Evolutionary conservation across 2,329 filamentous ascomycete genomes (phyloP).

Genomic region (Colletotrichum agaves): DNA sequence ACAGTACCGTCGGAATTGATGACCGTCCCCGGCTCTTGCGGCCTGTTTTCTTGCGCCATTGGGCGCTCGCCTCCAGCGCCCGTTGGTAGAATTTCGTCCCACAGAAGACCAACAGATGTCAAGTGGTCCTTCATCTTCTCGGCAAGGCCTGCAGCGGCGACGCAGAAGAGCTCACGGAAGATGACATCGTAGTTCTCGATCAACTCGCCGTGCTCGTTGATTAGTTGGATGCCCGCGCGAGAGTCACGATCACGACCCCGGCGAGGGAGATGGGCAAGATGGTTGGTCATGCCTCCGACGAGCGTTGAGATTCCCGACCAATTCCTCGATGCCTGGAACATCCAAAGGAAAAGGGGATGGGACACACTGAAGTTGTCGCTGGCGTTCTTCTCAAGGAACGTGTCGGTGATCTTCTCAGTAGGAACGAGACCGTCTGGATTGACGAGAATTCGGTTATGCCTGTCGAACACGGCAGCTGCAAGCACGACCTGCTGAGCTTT

Average conservation of each 20-base stretch:
- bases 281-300: conserved; percentile 76
- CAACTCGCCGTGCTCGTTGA: conserved; percentile 64
- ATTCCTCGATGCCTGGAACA: conserved; percentile 82
- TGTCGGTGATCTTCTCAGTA: conserved; percentile 81
- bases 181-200: conserved; percentile 78
- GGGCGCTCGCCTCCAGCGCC: conserved; percentile 52
- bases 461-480: conserved; percentile 74
- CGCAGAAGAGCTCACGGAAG: conserved; percentile 86
- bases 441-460: conserved; percentile 73
- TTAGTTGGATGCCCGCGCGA: conserved; percentile 54
- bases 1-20: conserved; percentile 27
- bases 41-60: conserved; percentile 8
- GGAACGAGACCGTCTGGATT: conserved; percentile 76
- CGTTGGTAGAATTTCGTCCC: conserved; percentile 80
- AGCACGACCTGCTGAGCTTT: conserved; percentile 70
- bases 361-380: conserved; percentile 80
- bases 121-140: conserved; percentile 72
- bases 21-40: conserved; percentile 19
- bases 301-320: conserved; percentile 77
- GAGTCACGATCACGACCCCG: conserved; percentile 52
- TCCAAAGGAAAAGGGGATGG: conserved; percentile 88
- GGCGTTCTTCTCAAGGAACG: conserved; percentile 72
- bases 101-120: conserved; percentile 73
- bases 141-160: conserved; percentile 80
- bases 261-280: conserved; percentile 66